phyloP scores from a whole-genome alignment of 306 rosid genomes.

The Delonix regia region DNA sequence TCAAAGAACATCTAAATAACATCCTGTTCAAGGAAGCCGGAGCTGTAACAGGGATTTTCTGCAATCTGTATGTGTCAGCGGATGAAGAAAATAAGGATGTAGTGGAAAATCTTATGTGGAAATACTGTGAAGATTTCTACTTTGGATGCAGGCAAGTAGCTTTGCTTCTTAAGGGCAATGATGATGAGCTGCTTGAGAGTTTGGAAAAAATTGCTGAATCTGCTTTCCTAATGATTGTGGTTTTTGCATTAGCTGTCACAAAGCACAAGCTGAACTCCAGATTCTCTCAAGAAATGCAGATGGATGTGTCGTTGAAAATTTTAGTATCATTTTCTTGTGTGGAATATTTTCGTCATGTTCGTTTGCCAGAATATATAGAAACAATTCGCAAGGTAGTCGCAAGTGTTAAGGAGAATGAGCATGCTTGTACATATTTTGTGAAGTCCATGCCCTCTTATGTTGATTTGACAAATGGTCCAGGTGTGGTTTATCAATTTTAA shows the following conservation, averaged over 20 bases:
- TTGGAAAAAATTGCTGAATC: conserved; percentile 85
- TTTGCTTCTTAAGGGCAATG: conserved; percentile 57
- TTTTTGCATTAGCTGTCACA: conserved; percentile 80
- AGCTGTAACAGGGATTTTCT: conserved; percentile 66
- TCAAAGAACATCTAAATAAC: conserved; percentile 63
- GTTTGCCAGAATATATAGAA: conserved; percentile 89
- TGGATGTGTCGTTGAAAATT: conserved; percentile 62
- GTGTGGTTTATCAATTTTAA: conserved; percentile 40
- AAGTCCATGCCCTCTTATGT: conserved; percentile 76
- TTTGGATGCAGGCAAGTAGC: conserved; percentile 62
- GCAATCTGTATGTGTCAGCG: conserved; percentile 70
- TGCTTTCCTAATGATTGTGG: conserved; percentile 88
- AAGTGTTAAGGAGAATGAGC: conserved; percentile 74
- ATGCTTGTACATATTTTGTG: conserved; percentile 65
- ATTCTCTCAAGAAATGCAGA: conserved; percentile 53
- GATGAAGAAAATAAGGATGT: conserved; percentile 58
- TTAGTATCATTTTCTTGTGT: conserved; percentile 81
- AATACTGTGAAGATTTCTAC: conserved; percentile 68
- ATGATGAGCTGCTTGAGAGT: conserved; percentile 53
- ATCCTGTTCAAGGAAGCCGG: conserved; percentile 86
- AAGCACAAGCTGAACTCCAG: conserved; percentile 68
- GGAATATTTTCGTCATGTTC: conserved; percentile 91
- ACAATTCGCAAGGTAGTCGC: conserved; percentile 78
- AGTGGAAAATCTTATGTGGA: conserved; percentile 82
- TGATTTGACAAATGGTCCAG: conserved; percentile 74